These are phyloP conservation scores for Ceratobasidium sp. DNA, from an alignment of 1,284 basidiomycete species.

Conservation along the genomic window DNA sequence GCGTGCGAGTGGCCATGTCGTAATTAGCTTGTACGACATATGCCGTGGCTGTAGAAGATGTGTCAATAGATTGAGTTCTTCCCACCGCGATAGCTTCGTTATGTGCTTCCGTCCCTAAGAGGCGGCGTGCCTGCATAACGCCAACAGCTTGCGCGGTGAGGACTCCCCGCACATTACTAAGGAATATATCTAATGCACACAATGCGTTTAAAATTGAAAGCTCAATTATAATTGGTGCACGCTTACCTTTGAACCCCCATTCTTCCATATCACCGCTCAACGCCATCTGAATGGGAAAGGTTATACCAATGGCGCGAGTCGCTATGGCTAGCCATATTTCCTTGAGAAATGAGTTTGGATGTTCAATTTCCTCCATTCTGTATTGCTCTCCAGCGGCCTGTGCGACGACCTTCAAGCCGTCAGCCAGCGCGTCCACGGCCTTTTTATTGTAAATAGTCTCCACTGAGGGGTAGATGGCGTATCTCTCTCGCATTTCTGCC, in stretches of 20 bases:
- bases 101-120: neutral
- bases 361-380: slow-evolving; percentile 3
- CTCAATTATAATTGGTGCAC: too few species aligned
- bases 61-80: neutral
- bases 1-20: neutral
- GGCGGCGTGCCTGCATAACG: neutral
- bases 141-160: neutral
- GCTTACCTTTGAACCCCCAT: slow-evolving; percentile 21
- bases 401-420: neutral
- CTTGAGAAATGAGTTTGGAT: neutral
- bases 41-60: neutral
- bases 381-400: neutral
- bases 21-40: neutral
- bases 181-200: neutral
- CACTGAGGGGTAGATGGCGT: neutral
- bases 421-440: neutral
- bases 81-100: neutral
- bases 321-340: neutral
- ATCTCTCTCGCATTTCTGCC: neutral
- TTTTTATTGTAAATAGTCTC: neutral
- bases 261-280: neutral
- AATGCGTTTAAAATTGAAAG: neutral
- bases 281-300: neutral
- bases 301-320: neutral
- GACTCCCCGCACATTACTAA: neutral